Evolutionary conservation across 2,329 filamentous ascomycete species (phyloP).

Genomic region (Arthrobotrys megalospora): DNA sequence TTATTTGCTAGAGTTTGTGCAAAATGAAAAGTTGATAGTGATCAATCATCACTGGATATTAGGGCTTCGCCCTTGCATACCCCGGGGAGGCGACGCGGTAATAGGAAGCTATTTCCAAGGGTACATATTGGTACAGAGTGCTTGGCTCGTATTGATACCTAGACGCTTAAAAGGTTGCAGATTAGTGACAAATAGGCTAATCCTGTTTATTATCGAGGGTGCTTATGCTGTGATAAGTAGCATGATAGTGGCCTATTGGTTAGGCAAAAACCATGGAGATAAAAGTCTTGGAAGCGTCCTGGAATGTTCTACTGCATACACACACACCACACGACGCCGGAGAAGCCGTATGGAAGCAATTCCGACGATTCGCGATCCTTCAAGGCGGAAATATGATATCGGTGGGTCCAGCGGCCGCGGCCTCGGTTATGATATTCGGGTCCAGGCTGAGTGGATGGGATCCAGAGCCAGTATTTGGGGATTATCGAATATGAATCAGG

Average conservation of each 20-base stretch:
- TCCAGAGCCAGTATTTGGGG: slow-evolving; percentile 34
- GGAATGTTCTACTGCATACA: not conserved
- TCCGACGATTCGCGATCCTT: slow-evolving; percentile 32
- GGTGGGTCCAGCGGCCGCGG: slow-evolving; percentile 29
- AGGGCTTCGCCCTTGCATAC: slow-evolving; percentile 16
- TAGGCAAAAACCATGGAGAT: slow-evolving; percentile 11
- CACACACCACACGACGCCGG: slow-evolving; percentile 3
- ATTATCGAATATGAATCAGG: slow-evolving; percentile 58
- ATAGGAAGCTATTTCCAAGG: slow-evolving; percentile 12
- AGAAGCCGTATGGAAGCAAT: not conserved
- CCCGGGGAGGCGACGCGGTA: slow-evolving; percentile 21
- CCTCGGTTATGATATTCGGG: slow-evolving; percentile 41
- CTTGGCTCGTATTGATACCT: slow-evolving; percentile 28
- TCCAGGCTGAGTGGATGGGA: slow-evolving; percentile 40
- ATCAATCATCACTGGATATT: not conserved
- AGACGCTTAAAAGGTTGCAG: slow-evolving; percentile 11
- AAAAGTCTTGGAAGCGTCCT: slow-evolving; percentile 1
- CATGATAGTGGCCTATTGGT: slow-evolving; percentile 11
- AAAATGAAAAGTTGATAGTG: not conserved
- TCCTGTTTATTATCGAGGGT: not conserved
- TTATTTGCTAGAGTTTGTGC: not conserved
- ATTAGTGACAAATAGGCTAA: slow-evolving; percentile 37
- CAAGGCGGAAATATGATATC: slow-evolving; percentile 47
- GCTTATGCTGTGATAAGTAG: slow-evolving; percentile 24
- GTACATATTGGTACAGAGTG: slow-evolving; percentile 19